phyloP scores from a whole-genome alignment of 352 stramenopile genomes.

The Phytophthora multivora region DNA sequence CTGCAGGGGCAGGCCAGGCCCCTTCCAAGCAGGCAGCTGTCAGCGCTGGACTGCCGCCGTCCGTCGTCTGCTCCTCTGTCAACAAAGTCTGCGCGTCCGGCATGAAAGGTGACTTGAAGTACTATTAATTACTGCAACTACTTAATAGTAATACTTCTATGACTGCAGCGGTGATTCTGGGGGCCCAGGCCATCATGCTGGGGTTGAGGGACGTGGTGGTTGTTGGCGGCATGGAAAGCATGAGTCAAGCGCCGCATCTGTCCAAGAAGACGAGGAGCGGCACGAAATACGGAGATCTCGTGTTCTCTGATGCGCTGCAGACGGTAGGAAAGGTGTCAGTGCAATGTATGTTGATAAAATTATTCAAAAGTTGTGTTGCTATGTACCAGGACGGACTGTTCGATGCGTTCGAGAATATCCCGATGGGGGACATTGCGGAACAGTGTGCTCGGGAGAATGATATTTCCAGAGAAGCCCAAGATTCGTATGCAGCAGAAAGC shows the following conservation, averaged over 20 bases:
- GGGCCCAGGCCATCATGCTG: constrained; percentile 88
- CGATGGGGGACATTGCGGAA: constrained; percentile 96
- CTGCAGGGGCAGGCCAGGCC: constrained; percentile 94
- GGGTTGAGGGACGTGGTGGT: constrained; percentile 82
- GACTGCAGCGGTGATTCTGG: constrained; percentile 76
- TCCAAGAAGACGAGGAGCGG: constrained; percentile 74
- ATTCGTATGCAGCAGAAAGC: constrained; percentile 91
- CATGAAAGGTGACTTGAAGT: constrained; percentile 77
- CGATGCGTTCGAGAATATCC: constrained; percentile 93
- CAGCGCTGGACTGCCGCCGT: constrained; percentile 67
- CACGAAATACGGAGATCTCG: constrained; percentile 82
- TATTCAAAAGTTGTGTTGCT: constrained; percentile 1
- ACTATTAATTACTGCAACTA: not conserved
- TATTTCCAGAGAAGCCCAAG: constrained; percentile 92
- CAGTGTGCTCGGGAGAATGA: constrained; percentile 86
- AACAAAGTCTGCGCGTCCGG: constrained; percentile 98
- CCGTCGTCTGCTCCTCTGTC: constrained; percentile 94
- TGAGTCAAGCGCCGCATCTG: constrained; percentile 95
- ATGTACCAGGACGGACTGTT: constrained; percentile 92
- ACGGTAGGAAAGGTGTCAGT: constrained; percentile 30
- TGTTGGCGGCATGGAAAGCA: constrained; percentile 95
- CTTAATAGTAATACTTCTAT: not conserved
- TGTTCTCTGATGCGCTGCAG: constrained; percentile 89
- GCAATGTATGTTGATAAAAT: not conserved
- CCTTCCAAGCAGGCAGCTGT: constrained; percentile 92